Conservation (phyloP, 495 filamentous ascomycete genomes). For the Aspergillus biplanus region DNA sequence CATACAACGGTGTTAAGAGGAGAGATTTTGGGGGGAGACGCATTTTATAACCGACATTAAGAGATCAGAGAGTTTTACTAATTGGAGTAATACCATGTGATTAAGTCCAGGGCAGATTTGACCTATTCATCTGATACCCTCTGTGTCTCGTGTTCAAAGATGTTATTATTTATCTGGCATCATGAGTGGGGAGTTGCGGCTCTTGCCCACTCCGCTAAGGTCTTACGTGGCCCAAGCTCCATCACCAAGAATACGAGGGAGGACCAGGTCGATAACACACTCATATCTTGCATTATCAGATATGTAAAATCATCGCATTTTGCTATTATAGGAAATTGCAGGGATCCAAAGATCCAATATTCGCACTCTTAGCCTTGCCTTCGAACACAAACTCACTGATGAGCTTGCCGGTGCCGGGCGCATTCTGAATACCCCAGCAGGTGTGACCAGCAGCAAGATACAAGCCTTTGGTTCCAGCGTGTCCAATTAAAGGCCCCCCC, state of each 20-base stretch:
- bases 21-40: slow-evolving; percentile 34
- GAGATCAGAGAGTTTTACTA: slow-evolving; percentile 23
- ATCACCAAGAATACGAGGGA: slow-evolving; percentile 2
- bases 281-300: not conserved
- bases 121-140: slow-evolving; percentile 7
- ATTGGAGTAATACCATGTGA: slow-evolving; percentile 16
- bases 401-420: slow-evolving; percentile 84
- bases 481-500: slow-evolving; percentile 76
- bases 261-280: not conserved
- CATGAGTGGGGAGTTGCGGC: slow-evolving; percentile 22
- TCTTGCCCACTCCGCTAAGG: slow-evolving; percentile 37
- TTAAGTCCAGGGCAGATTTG: slow-evolving; percentile 1
- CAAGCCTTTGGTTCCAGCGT: slow-evolving; percentile 73
- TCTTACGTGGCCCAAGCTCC: slow-evolving; percentile 47
- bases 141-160: slow-evolving; percentile 5
- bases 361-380: slow-evolving; percentile 74
- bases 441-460: slow-evolving; percentile 90
- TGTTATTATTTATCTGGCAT: slow-evolving; percentile 28
- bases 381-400: slow-evolving; percentile 88
- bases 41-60: slow-evolving; percentile 38
- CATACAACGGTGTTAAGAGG: slow-evolving; percentile 36
- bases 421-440: slow-evolving; percentile 98
- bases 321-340: slow-evolving; percentile 49
- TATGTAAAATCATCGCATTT: slow-evolving; percentile 16
- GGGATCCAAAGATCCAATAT: slow-evolving; percentile 72